Evolutionary conservation across 805 yeast species (phyloP).

Genomic region (Starmerella gropengiesseri): DNA sequence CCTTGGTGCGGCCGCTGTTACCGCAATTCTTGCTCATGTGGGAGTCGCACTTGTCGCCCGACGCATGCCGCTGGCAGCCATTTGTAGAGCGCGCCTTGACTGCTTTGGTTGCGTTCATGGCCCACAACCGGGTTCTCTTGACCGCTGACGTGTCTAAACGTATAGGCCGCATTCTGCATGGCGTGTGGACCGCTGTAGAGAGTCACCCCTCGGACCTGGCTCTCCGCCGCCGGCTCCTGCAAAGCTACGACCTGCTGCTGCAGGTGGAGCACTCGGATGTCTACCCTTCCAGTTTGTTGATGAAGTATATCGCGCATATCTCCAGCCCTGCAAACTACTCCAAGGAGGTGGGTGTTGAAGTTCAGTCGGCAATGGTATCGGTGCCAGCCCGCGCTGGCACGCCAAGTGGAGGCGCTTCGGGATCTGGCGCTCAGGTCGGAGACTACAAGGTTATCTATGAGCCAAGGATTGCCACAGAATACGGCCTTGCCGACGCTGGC

Average conservation of each 20-base stretch:
- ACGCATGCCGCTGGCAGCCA: constrained; percentile 27
- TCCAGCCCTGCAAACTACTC: constrained; percentile 11
- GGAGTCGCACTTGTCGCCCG: constrained; percentile 43
- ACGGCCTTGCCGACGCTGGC: constrained; percentile 1
- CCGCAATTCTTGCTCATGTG: constrained; percentile 53
- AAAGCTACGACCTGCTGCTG: constrained; percentile 21
- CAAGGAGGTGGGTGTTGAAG: constrained; percentile 12
- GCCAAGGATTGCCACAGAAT: constrained; percentile 2
- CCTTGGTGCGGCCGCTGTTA: constrained; percentile 43
- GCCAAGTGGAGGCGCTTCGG: neutral
- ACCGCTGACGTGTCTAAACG: constrained; percentile 37
- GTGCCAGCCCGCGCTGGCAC: neutral
- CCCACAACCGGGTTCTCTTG: constrained; percentile 30
- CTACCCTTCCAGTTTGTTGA: constrained; percentile 34
- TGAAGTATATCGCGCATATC: constrained; percentile 27
- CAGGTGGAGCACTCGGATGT: constrained; percentile 13
- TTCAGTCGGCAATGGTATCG: constrained; percentile 14
- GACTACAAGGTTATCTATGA: neutral
- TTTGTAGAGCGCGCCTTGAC: constrained; percentile 38
- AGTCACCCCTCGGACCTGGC: constrained; percentile 21
- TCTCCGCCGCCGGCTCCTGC: constrained; percentile 20
- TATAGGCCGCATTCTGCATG: constrained; percentile 41
- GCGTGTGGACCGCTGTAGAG: constrained; percentile 28
- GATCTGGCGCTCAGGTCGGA: neutral
- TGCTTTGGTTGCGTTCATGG: constrained; percentile 44